Conservation (phyloP, 2,329 filamentous ascomycete species). For the Verticillium klebahnii region DNA sequence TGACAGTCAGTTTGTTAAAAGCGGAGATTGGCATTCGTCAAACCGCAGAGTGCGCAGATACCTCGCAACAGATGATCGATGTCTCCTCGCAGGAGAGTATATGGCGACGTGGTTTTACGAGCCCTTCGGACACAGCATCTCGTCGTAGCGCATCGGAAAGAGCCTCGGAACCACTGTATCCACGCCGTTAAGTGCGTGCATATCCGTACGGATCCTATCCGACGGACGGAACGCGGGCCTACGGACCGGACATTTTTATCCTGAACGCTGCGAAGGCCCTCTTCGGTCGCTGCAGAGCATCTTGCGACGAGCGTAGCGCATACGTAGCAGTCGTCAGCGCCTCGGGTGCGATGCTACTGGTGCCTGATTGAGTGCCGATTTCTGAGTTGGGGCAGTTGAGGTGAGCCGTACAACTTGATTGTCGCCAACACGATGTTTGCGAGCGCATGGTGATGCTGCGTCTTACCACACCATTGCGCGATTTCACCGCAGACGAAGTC, state of each 20-base stretch:
- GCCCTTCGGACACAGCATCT: not conserved
- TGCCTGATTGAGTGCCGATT: too few relatives aligned
- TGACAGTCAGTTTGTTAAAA: not conserved
- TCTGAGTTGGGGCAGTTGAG: too few relatives aligned
- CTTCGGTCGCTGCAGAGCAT: not conserved
- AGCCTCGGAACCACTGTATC: not conserved
- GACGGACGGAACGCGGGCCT: not conserved
- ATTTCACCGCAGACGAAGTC: not conserved
- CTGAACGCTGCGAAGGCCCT: not conserved
- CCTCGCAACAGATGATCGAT: too few relatives aligned
- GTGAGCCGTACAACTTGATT: too few relatives aligned
- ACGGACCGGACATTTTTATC: conserved; percentile 1
- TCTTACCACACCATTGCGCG: not conserved
- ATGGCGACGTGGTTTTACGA: not conserved
- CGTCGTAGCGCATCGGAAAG: not conserved
- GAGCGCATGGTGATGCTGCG: too few relatives aligned
- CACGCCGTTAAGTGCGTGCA: not conserved
- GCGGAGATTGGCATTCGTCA: not conserved
- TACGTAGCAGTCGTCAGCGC: too few relatives aligned
- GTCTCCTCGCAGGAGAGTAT: too few relatives aligned
- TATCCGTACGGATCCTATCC: not conserved
- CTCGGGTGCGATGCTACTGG: too few relatives aligned
- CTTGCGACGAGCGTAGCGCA: not conserved
- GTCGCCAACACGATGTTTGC: too few relatives aligned
- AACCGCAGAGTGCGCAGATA: too few relatives aligned